Evolutionary conservation across 2,329 filamentous ascomycete species (phyloP), one percentile per base, ranked within the genome.

Genomic region (Curvularia sp.): DNA sequence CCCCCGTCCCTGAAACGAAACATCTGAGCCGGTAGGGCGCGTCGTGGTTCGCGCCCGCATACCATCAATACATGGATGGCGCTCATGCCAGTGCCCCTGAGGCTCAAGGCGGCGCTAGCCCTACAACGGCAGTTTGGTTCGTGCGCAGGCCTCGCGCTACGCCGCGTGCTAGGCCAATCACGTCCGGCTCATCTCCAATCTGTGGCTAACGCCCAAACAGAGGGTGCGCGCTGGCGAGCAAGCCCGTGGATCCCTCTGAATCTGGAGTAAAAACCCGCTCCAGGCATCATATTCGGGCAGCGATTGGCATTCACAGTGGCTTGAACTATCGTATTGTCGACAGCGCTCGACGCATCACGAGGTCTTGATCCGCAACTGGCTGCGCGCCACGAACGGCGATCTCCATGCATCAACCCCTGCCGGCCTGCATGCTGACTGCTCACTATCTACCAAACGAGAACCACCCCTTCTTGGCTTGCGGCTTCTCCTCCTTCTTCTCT

Each of bases 401-500:
- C 52, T 31, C 26, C 56, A 56, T 53, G 42, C 44, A 46, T 43
- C 46, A 28, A 53, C 39, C 56, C 52, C 44, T 44, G 53, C 35
- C 9, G 13, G 24, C 10, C 41, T 44, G 48, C 43, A 38, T 49
- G 20, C 30, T 44, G 41, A 35, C 41, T 55, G 28, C 38, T 31
- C 15, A 43, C 67, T 73, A 82, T 62, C 80, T 74, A 38, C 81
- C 81, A 72, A 83, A 83, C 15, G 80, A 79, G 67, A 83, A 83
- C 81, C 81, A 83, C 1, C 81, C 81, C 71, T 77, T 81, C 76
- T 81, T 83, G 62, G 77, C 78, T 55, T 75, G 72, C 60, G 77
- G 76, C 64, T 72, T 72, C 62, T 78, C 75, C 58, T 73, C 68
- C 64, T 50, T 60, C 58, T 62, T 56, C 49, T 62, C 67, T 60